phyloP scores from a whole-genome alignment of 2,329 filamentous ascomycete genomes.

The Fusarium nematophilum region DNA sequence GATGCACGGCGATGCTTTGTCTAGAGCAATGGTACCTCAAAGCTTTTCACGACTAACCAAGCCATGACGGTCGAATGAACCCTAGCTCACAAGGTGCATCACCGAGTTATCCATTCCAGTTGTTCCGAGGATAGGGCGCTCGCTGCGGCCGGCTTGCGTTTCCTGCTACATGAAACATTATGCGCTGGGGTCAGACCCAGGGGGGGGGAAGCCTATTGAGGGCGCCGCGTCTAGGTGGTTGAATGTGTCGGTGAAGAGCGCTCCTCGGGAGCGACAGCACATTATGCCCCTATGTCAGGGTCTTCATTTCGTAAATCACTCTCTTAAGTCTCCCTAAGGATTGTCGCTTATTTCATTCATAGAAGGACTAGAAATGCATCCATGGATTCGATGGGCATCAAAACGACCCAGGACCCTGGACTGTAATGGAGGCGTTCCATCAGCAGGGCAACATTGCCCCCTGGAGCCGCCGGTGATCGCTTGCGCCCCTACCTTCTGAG shows the following conservation, averaged over 20 bases:
- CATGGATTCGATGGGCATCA: conserved; percentile 13
- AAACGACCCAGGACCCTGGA: conserved; percentile 9
- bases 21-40: conserved; percentile 26
- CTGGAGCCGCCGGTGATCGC: too few relatives aligned
- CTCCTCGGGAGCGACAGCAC: conserved; percentile 2
- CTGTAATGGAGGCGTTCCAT: too few relatives aligned
- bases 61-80: background rate
- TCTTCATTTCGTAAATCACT: conserved; percentile 10
- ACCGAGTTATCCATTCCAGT: too few relatives aligned
- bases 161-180: too few relatives aligned
- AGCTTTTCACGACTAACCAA: conserved; percentile 4
- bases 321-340: conserved; percentile 3
- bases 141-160: conserved; percentile 7
- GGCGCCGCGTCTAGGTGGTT: background rate
- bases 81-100: too few relatives aligned
- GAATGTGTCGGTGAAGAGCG: conserved; percentile 1
- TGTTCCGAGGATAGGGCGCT: too few relatives aligned
- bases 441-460: too few relatives aligned
- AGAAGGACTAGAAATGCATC: too few relatives aligned
- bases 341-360: conserved; percentile 20
- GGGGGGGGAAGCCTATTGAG: conserved; percentile 7
- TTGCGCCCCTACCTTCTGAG: too few relatives aligned
- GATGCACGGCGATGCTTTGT: conserved; percentile 40
- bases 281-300: background rate
- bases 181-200: too few relatives aligned